A percentile compares a stretch with the other conserved stretches of the same genome.
These are phyloP conservation scores for Rhipidocladum racemiflorum DNA, from an alignment of 176 grass and related monocot species.

Conservation along the genomic window DNA sequence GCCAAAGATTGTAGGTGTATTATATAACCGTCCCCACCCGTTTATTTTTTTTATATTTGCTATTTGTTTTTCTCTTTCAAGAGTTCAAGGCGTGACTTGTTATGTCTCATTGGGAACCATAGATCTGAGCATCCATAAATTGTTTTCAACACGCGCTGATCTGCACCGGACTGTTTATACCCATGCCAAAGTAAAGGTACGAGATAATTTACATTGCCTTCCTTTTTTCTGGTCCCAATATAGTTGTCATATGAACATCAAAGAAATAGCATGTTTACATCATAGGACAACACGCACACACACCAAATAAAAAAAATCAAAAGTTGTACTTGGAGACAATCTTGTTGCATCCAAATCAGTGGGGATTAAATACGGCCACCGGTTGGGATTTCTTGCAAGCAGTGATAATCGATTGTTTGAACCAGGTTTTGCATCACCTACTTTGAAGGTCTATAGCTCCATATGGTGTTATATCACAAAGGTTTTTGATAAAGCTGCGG, in stretches of 20 bases:
- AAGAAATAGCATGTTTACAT: not conserved
- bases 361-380: not conserved
- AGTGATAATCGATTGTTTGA: not conserved
- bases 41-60: not conserved
- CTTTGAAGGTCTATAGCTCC: not conserved
- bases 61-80: not conserved
- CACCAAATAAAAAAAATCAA: not conserved
- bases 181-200: slow-evolving; percentile 95
- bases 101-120: slow-evolving; percentile 29
- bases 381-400: not conserved
- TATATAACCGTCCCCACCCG: slow-evolving; percentile 12
- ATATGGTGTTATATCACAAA: not conserved
- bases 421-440: not conserved
- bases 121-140: slow-evolving; percentile 89
- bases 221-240: not conserved
- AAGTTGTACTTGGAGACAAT: not conserved
- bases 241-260: not conserved
- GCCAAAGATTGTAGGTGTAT: slow-evolving; percentile 83
- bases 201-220: not conserved
- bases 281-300: not conserved
- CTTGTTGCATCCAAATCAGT: not conserved
- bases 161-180: slow-evolving; percentile 90
- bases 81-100: not conserved
- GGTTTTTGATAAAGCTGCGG: not conserved
- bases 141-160: slow-evolving; percentile 87